Evolutionary conservation across 768 basidiomycete species (phyloP), one percentile per base, ranked within the genome.

Genomic region (Xerocomellus chrysenteron): DNA sequence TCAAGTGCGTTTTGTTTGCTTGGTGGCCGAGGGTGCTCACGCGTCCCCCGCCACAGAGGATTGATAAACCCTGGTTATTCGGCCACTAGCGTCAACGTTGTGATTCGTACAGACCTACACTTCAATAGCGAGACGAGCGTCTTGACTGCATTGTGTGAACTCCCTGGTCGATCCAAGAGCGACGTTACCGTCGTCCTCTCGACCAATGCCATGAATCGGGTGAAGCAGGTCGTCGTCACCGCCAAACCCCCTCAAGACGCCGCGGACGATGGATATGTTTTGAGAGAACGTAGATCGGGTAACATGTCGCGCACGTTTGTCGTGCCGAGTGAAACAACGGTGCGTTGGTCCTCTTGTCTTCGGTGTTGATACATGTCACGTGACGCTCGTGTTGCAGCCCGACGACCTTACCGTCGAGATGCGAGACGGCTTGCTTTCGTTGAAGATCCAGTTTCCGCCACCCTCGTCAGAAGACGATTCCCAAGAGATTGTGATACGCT

Each of bases 81-180:
- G 6, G 39, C 58, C 2, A 35, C 59, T 33, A 55, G 58, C 12
- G 37, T 26, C 41, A 72, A 62, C n/a, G 77, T 78, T 63, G 65
- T 75, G 59, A 82, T 87, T 58, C 82, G 84, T 62, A 75, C 82
- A 32, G 88, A 90, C 71, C 72, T 85, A 50, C 76, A 81, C 65
- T 86, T 82, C 73, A 79, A 84, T 65, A 61, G 67, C 37, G 74
- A 76, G 35, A 80, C 77, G 49, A 76, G 77, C 67, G 65, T 76
- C 39, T 72, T 88, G 63, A 79, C 78, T 55, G 84, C 82, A 50
- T 76, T 83, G 73, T 79, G 88, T 65, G 87, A 90, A 71, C 74
- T 90, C 32, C 88, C 88, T 4, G 88, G 88, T 42, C 75, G 88
- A 66, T 80, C 78, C 65, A 80, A 76, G 58, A 68, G 69, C 58